Conservation (phyloP, 345 rosid genomes). For the Eucalyptus sp. region DNA sequence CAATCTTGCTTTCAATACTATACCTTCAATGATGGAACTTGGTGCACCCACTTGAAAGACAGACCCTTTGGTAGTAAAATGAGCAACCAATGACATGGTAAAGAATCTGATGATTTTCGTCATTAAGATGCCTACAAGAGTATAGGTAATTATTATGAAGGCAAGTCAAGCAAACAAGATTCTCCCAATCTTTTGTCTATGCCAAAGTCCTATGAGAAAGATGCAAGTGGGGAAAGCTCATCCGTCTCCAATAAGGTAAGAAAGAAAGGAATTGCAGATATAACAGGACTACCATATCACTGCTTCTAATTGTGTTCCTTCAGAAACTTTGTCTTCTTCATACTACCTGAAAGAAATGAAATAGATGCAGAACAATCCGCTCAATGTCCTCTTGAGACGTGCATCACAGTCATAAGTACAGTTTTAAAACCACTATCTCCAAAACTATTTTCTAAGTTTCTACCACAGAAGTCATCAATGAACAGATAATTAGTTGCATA, state of each 20-base stretch:
- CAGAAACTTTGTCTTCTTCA: neutral
- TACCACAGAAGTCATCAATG: neutral
- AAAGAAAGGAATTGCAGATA: neutral
- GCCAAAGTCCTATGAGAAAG: neutral
- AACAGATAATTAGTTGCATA: neutral
- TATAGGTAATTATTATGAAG: too few relatives aligned
- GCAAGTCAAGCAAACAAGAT: neutral
- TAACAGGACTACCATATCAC: neutral
- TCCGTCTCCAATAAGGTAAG: neutral
- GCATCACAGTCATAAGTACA: neutral
- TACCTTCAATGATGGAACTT: neutral
- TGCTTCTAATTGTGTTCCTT: neutral
- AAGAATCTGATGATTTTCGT: neutral
- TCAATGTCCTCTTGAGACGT: neutral
- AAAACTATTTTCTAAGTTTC: neutral
- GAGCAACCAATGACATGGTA: neutral
- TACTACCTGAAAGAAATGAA: rapidly evolving
- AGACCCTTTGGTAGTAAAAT: neutral
- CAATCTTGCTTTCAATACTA: neutral
- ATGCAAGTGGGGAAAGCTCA: neutral
- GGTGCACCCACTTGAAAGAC: neutral
- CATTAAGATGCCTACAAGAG: neutral
- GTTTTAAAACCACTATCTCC: neutral
- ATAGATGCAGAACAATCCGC: neutral
- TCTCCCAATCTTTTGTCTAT: neutral